phyloP scores from a whole-genome alignment of 208 protist genomes.

The Crithidia thermophila region DNA sequence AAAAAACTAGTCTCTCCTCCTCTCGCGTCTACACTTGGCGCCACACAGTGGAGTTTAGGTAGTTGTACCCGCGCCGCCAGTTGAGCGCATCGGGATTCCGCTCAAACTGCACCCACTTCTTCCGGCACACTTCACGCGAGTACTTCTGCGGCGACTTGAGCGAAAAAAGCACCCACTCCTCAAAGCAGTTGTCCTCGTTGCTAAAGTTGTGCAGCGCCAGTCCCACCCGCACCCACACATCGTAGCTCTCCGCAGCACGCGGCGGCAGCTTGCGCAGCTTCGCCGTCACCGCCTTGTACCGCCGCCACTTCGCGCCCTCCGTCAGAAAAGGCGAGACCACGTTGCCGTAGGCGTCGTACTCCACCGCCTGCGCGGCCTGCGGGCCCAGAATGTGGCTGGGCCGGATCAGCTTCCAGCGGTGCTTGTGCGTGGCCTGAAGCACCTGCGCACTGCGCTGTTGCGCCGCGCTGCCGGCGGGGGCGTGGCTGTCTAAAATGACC shows the following conservation, averaged over 20 bases:
- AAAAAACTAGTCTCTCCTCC: background rate
- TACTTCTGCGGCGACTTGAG: constrained; percentile 81
- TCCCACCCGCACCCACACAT: constrained; percentile 82
- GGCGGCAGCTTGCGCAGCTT: constrained; percentile 65
- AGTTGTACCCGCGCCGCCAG: constrained; percentile 86
- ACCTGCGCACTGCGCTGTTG: constrained; percentile 19
- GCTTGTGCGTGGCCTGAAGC: constrained; percentile 29
- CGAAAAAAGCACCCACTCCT: constrained; percentile 88
- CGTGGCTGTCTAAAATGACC: constrained; percentile 7
- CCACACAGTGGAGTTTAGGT: constrained; percentile 82
- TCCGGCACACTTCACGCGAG: constrained; percentile 69
- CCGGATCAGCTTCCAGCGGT: constrained; percentile 60
- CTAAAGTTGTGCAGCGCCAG: constrained; percentile 89
- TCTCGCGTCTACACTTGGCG: constrained; percentile 32
- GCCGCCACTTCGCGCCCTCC: constrained; percentile 74
- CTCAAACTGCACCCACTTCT: constrained; percentile 87
- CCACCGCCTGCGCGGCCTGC: constrained; percentile 42
- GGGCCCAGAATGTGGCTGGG: constrained; percentile 55
- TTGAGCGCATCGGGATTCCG: constrained; percentile 85
- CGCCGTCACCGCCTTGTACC: constrained; percentile 58
- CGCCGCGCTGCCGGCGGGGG: constrained; percentile 7
- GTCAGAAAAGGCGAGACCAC: constrained; percentile 68
- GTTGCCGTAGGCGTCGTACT: constrained; percentile 88
- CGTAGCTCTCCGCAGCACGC: constrained; percentile 66
- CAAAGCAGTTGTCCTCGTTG: constrained; percentile 86